phyloP scores from a whole-genome alignment of 805 yeast species.

The Cyberlindnera japonica region DNA sequence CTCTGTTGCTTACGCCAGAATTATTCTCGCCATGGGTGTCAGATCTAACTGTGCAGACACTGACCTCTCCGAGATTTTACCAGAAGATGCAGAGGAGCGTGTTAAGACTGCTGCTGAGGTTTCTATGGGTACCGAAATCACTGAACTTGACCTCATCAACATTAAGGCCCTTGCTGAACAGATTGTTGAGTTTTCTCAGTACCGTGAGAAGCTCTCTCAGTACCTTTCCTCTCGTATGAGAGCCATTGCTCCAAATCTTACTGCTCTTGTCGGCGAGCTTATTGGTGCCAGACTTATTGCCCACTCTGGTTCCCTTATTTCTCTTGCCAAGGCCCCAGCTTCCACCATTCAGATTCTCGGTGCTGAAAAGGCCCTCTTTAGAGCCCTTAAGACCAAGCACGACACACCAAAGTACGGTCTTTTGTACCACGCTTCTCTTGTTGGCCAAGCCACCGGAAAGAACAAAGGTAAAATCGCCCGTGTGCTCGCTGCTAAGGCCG shows the following conservation, averaged over 20 bases:
- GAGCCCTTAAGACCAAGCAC: slow-evolving; percentile 97
- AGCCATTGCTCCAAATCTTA: slow-evolving; percentile 97
- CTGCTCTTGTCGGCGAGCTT: slow-evolving; percentile 93
- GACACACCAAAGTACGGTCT: slow-evolving; percentile 98
- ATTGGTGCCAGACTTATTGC: slow-evolving; percentile 98
- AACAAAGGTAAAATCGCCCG: slow-evolving; percentile 99
- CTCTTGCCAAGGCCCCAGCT: slow-evolving; percentile 97
- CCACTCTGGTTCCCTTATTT: slow-evolving; percentile 92
- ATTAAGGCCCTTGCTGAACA: slow-evolving; percentile 91
- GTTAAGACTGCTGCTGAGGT: slow-evolving; percentile 97
- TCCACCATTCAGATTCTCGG: slow-evolving; percentile 97
- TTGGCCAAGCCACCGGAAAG: slow-evolving; percentile 97
- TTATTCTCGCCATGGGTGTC: slow-evolving; percentile 88
- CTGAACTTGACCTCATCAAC: slow-evolving; percentile 83
- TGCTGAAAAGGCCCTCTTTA: slow-evolving; percentile 97
- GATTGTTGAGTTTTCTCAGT: slow-evolving; percentile 91
- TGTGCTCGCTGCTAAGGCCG: slow-evolving; percentile 97
- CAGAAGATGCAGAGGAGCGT: slow-evolving; percentile 89
- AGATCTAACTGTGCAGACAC: slow-evolving; percentile 88
- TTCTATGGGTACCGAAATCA: slow-evolving; percentile 99
- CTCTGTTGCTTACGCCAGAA: slow-evolving; percentile 94
- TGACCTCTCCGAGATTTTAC: slow-evolving; percentile 85
- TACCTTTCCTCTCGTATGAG: slow-evolving; percentile 93
- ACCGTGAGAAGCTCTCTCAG: slow-evolving; percentile 93
- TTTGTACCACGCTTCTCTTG: slow-evolving; percentile 92